Evolutionary conservation across 139 green algal species (phyloP), one percentile per base, ranked within the genome.

Genomic region (Raphidocelis subcapitata): DNA sequence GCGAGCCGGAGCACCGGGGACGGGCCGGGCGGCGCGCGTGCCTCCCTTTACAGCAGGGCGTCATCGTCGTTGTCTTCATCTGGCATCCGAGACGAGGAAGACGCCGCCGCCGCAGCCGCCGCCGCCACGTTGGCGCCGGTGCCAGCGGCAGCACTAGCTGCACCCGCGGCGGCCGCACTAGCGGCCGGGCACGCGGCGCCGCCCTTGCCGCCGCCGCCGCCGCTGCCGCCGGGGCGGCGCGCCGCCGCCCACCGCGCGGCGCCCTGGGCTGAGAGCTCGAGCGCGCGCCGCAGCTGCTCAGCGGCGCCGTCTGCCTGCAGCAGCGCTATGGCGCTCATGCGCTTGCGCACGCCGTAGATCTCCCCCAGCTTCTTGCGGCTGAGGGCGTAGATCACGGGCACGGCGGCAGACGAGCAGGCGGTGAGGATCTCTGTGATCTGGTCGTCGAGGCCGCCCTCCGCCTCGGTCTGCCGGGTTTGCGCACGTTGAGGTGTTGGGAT

Each of bases 301-400:
- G 88, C 79, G n/a, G 88, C 77, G 2, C 83, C 83, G 24, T 83
- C 67, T 10, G 86, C 72, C 54, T 91, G 79, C 52, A 91, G 84
- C 26, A 96, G 49, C 0, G 90, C 91, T 2, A 95, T 87, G 1
- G 92, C 88, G 57, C 73, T 87, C 77, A 96, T 92, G 54, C 82
- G 85, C 79, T 95, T 95, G 54, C 87, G 81, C 32, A 79, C 83
- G 26, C 91, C 91, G 77, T 93, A 96, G 29, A 95, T 79, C 65
- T 90, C 79, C 26, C 91, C 91, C 72, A 96, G 81, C 61, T 87
- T 85, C 71, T 93, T 92, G 26, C 90, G 85, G n/a, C 73, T 92
- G 2, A 96, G 75, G 0, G 86, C 86, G 82, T 95, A 96, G 33
- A 94, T 77, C 1, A 90, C 69, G 1, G 85, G 82, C 21, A 89